Conservation (phyloP, 306 rosid genomes). For the Chamaecrista fasciculata region DNA sequence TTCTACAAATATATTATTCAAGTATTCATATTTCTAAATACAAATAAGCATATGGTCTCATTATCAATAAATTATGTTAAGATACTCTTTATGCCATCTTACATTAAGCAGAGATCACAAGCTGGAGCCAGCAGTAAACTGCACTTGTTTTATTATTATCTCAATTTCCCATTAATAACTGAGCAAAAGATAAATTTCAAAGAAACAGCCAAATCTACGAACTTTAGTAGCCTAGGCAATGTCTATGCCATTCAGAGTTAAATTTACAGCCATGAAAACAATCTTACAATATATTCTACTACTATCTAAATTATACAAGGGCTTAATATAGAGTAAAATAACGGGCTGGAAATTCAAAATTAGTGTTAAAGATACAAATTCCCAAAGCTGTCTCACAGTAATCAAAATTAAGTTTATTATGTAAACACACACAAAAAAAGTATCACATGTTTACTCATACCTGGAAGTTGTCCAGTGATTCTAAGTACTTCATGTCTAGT, state of each 20-base stretch:
- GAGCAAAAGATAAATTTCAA: background rate
- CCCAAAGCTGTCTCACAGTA: slow-evolving; percentile 1
- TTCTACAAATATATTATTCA: background rate
- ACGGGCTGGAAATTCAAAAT: slow-evolving; percentile 5
- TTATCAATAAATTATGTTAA: no score
- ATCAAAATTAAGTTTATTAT: background rate
- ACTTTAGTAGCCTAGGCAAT: background rate
- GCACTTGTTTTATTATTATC: background rate
- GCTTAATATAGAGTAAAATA: background rate
- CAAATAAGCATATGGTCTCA: background rate
- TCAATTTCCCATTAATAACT: background rate
- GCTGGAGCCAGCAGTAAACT: background rate
- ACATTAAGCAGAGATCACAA: background rate
- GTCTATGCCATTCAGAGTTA: background rate
- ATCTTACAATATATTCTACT: background rate
- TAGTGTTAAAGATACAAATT: background rate
- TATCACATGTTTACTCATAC: slow-evolving; percentile 34
- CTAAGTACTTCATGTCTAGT: slow-evolving; percentile 47
- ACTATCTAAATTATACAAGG: background rate
- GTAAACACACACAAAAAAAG: slow-evolving; percentile 3
- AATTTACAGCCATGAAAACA: background rate
- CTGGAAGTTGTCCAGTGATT: slow-evolving; percentile 72
- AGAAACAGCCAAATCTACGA: background rate
- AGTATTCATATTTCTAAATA: background rate
- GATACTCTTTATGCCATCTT: background rate